phyloP scores from a whole-genome alignment of 371 early-diverging fungal species.

The Dentiscutata heterogama region DNA sequence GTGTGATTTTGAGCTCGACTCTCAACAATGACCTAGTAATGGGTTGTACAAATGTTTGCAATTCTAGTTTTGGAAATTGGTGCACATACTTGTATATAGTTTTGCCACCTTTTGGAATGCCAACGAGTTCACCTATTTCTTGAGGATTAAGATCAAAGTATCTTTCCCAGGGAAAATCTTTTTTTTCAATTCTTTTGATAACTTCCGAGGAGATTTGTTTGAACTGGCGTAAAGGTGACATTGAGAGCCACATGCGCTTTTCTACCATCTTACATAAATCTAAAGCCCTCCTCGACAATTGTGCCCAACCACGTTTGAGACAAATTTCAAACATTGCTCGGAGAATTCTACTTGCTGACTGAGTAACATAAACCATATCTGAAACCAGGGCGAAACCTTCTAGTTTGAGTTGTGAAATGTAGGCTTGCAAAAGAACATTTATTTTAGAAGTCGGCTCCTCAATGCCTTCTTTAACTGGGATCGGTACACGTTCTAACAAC shows the following conservation, averaged over 20 bases:
- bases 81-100: constrained; percentile 88
- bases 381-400: constrained; percentile 95
- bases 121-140: constrained; percentile 93
- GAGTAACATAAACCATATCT: constrained; percentile 97
- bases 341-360: constrained; percentile 93
- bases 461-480: constrained; percentile 91
- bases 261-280: constrained; percentile 96
- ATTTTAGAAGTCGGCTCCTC: constrained; percentile 96
- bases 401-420: constrained; percentile 91
- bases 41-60: constrained; percentile 93
- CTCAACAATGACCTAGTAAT: constrained; percentile 90
- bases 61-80: constrained; percentile 91
- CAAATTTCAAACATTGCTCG: constrained; percentile 98
- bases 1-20: constrained; percentile 91
- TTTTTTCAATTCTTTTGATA: constrained; percentile 89
- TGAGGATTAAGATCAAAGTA: constrained; percentile 91
- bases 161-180: constrained; percentile 95
- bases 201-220: constrained; percentile 83
- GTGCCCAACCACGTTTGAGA: constrained; percentile 95
- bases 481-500: constrained; percentile 93
- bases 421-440: constrained; percentile 94
- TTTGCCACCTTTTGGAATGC: constrained; percentile 89
- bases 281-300: constrained; percentile 83
- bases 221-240: constrained; percentile 96
- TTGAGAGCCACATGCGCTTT: constrained; percentile 91